A percentile compares a stretch with the other conserved stretches of the same genome.
These are phyloP conservation scores for Astraeus odoratus DNA, from an alignment of 768 basidiomycete species.

Conservation along the genomic window DNA sequence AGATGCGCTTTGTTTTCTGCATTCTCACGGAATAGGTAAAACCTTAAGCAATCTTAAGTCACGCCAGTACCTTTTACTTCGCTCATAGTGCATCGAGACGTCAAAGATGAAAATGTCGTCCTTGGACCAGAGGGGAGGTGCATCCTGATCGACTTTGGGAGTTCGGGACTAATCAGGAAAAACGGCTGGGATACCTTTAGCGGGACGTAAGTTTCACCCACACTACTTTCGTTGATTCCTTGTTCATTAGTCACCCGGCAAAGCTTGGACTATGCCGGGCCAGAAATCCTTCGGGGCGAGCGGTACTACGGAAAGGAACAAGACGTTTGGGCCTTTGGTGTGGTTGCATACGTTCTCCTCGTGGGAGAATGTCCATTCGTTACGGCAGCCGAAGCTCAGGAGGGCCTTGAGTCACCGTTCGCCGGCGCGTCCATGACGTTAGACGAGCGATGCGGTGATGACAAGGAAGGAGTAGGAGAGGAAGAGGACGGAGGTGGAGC, in stretches of 20 bases:
- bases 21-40: slow-evolving; percentile 86
- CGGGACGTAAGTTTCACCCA: slow-evolving; percentile 66
- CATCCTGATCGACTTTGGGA: slow-evolving; percentile 96
- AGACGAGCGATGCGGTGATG: slow-evolving; percentile 76
- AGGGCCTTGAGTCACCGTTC: slow-evolving; percentile 70
- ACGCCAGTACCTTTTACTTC: slow-evolving; percentile 8
- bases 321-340: slow-evolving; percentile 97
- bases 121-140: slow-evolving; percentile 75
- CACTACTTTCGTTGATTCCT: slow-evolving; percentile 9
- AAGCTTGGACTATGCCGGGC: slow-evolving; percentile 90
- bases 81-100: slow-evolving; percentile 80
- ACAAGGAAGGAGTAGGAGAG: slow-evolving; percentile 63
- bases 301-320: slow-evolving; percentile 94
- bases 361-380: slow-evolving; percentile 89
- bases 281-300: slow-evolving; percentile 93
- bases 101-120: slow-evolving; percentile 97
- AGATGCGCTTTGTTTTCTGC: slow-evolving; percentile 84
- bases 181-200: slow-evolving; percentile 89
- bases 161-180: slow-evolving; percentile 79
- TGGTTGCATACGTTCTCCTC: slow-evolving; percentile 92
- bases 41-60: background rate
- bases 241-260: slow-evolving; percentile 3
- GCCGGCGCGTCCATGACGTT: slow-evolving; percentile 68
- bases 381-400: slow-evolving; percentile 86
- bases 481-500: slow-evolving; percentile 80